A percentile compares a stretch with the other conserved stretches of the same genome.
These are phyloP conservation scores for Podila horticola DNA, from an alignment of 192 early-diverging fungal species.

Conservation along the genomic window DNA sequence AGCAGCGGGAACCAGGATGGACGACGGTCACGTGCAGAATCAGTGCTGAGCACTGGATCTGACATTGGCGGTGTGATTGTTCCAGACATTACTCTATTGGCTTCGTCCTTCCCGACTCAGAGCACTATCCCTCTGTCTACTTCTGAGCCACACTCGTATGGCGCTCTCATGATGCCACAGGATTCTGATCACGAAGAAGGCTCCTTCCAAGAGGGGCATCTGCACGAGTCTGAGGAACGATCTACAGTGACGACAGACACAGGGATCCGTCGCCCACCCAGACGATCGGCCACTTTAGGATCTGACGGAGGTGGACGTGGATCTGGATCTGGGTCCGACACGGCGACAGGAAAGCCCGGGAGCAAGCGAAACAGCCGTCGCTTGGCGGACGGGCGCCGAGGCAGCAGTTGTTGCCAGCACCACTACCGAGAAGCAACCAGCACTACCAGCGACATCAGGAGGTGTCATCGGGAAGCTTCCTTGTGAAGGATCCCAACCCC, in stretches of 20 bases:
- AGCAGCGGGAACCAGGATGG: constrained; percentile 26
- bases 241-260: not conserved
- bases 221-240: constrained; percentile 1
- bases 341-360: not conserved
- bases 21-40: constrained; percentile 36
- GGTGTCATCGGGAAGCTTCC: constrained; percentile 4
- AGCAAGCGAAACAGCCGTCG: not conserved
- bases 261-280: constrained; percentile 10
- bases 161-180: not conserved
- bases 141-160: constrained; percentile 17
- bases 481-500: not conserved
- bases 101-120: constrained; percentile 33
- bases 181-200: constrained; percentile 3
- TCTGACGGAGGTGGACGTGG: constrained; percentile 17
- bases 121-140: constrained; percentile 14
- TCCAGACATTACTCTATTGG: constrained; percentile 40
- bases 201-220: not conserved
- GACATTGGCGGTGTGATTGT: constrained; percentile 46
- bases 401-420: constrained; percentile 33
- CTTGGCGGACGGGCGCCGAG: not conserved
- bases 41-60: constrained; percentile 40
- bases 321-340: constrained; percentile 23
- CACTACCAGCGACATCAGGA: constrained; percentile 33
- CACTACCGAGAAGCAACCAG: constrained; percentile 35
- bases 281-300: constrained; percentile 23